phyloP scores from a whole-genome alignment of 2,329 filamentous ascomycete genomes.

The Colletotrichum simmondsii region DNA sequence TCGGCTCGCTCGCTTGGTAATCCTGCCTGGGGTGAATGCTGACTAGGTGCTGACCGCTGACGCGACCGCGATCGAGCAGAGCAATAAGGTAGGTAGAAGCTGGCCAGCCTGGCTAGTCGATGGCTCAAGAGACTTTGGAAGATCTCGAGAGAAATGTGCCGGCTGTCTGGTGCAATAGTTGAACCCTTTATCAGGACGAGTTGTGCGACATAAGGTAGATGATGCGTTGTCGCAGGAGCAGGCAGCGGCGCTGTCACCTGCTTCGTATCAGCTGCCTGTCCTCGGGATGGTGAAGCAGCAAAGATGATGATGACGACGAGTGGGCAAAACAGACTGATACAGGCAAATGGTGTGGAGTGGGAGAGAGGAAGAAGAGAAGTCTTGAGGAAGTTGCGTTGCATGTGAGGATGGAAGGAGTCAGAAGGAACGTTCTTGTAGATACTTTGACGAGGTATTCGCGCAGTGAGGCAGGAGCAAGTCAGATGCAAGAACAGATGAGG shows the following conservation, averaged over 20 bases:
- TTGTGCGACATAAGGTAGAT: not conserved
- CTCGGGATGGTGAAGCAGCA: not conserved
- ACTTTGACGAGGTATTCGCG: not conserved
- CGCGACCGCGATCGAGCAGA: not conserved
- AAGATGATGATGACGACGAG: not conserved
- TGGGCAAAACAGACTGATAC: not conserved
- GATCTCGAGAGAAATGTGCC: not conserved
- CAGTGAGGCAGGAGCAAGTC: not conserved
- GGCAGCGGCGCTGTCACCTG: not conserved
- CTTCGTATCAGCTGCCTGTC: not conserved
- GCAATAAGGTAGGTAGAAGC: not conserved
- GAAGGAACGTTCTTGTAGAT: not conserved
- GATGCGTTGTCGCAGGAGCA: not conserved
- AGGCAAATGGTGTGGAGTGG: not conserved
- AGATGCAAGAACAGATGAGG: not conserved
- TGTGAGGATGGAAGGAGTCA: slow-evolving; percentile 13
- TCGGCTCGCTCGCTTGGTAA: slow-evolving; percentile 2
- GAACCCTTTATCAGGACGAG: not conserved
- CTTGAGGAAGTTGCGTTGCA: not conserved
- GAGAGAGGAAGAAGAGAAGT: not conserved
- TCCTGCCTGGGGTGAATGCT: not conserved
- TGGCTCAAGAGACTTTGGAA: not conserved
- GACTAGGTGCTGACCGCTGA: not conserved
- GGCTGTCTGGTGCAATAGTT: not conserved
- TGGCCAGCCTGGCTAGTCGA: not conserved